Base-by-base conservation (phyloP, 106 monocot genomes). In the Allium cepa region DNA sequence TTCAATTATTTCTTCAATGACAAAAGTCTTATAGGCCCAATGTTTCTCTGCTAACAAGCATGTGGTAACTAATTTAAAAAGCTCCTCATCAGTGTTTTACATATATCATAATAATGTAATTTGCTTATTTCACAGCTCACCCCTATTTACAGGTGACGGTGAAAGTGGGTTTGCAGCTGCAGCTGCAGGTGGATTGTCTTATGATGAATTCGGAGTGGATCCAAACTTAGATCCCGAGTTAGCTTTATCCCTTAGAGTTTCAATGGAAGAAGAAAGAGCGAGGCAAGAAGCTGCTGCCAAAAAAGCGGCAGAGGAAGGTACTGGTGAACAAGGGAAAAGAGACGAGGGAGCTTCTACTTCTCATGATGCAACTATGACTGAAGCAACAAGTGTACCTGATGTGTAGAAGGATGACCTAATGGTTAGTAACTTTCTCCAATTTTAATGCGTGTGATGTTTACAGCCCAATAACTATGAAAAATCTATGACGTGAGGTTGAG, bases 251-350 rank as follows among this genome's bases (percentile, higher is more conserved):
- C 84, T 99, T 68, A 73, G 97, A 71, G 84, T 99, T 74, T 99
- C 97, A 53, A 99, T 99, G 97, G 97, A 99, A 78, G 97, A 99
- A 59, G 97, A 99, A 72, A 83, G 97, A 56, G 92, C 97, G 50
- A 86, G 97, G 57, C 97, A 92, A 75, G 97, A 99, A 84, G 92
- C 97, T 69, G 92, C 86, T 70, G 92, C 97, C 0, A 92, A 92
- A 73, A 99, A 90, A 63, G 89, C 97, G 49, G 84, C 92, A 68
- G 97, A 92, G 55, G 97, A 92, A 13, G 69, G 80, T 70, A 15
- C 53, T 55, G 46, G 85, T 63, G 78, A 81, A 52, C 70, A 87
- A 63, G 91, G 82, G 63, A 90, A 83, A 69, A 77, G 53, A 49
- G 78, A 71, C 10, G 82, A 78, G 6, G 74, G 76, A 16, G 75